These are phyloP conservation scores for Oryza australiensis DNA, from an alignment of 176 grass and related monocot species.

Conservation along the genomic window DNA sequence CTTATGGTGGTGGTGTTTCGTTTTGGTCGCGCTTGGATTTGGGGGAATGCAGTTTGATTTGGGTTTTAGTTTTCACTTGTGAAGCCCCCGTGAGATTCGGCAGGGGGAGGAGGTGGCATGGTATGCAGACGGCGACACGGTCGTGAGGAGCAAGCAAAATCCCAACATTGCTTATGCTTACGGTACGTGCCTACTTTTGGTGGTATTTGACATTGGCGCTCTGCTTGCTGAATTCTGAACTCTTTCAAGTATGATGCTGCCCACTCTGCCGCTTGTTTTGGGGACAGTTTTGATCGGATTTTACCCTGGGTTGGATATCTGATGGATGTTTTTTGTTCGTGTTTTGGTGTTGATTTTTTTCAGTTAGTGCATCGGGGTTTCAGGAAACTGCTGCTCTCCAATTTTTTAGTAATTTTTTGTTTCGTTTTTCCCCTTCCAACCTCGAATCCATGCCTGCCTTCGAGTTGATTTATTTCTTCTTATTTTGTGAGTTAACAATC, in stretches of 20 bases:
- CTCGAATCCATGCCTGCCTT: not conserved
- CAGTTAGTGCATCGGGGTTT: not conserved
- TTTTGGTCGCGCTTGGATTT: slow-evolving; percentile 35
- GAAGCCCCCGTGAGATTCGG: slow-evolving; percentile 95
- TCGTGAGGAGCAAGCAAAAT: slow-evolving; percentile 89
- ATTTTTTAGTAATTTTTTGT: not conserved
- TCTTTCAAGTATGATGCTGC: too few relatives aligned
- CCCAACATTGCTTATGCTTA: slow-evolving; percentile 85
- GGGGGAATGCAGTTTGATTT: slow-evolving; percentile 53
- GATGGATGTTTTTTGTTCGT: not conserved
- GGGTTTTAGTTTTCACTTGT: slow-evolving; percentile 34
- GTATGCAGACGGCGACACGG: slow-evolving; percentile 95
- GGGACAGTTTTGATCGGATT: not conserved
- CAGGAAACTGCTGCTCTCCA: not conserved
- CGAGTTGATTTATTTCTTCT: not conserved
- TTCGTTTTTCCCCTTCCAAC: not conserved
- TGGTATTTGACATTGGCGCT: not conserved
- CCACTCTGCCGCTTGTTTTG: too few relatives aligned
- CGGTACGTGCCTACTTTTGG: slow-evolving; percentile 51
- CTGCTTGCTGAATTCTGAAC: not conserved
- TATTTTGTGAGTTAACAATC: not conserved
- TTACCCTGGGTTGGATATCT: not conserved
- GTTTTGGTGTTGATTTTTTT: not conserved
- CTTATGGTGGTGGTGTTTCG: not conserved
- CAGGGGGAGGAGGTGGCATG: slow-evolving; percentile 97